These are phyloP conservation scores for Musa schizocarpa DNA, from an alignment of 176 grass and related monocot species.

Conservation along the genomic window DNA sequence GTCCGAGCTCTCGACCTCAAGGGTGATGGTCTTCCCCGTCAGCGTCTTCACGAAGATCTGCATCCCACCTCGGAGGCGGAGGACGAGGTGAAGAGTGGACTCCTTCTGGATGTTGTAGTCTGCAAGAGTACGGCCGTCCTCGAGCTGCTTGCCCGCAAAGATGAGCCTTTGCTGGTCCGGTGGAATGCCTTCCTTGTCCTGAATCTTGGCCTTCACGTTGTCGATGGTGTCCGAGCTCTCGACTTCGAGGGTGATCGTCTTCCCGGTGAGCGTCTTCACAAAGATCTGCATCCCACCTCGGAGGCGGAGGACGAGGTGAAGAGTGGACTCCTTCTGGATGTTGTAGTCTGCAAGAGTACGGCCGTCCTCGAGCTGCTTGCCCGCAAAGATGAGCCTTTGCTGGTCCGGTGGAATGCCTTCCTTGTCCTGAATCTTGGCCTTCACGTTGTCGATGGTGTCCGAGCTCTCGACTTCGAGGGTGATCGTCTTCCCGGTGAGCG, in stretches of 20 bases:
- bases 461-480: too few relatives aligned
- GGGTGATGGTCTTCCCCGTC: not conserved
- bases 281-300: slow-evolving; percentile 32
- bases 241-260: too few relatives aligned
- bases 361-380: slow-evolving; percentile 61
- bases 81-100: slow-evolving; percentile 46
- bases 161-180: slow-evolving; percentile 54
- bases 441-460: slow-evolving; percentile 33
- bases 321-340: slow-evolving; percentile 65
- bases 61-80: slow-evolving; percentile 41
- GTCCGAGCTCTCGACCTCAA: too few relatives aligned
- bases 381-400: slow-evolving; percentile 40
- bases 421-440: slow-evolving; percentile 73
- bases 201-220: slow-evolving; percentile 62
- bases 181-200: slow-evolving; percentile 67
- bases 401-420: slow-evolving; percentile 63
- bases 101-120: slow-evolving; percentile 85
- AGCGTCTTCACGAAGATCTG: slow-evolving; percentile 8
- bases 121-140: slow-evolving; percentile 46
- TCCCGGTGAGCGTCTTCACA: not conserved
- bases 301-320: slow-evolving; percentile 42
- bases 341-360: slow-evolving; percentile 60
- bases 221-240: slow-evolving; percentile 8
- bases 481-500: not conserved
- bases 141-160: slow-evolving; percentile 51